Percentiles rank a stretch among this genome's conserved stretches.
Evolutionary conservation across 345 rosid genomes (phyloP).

Genomic region (Citropsis articulata): DNA sequence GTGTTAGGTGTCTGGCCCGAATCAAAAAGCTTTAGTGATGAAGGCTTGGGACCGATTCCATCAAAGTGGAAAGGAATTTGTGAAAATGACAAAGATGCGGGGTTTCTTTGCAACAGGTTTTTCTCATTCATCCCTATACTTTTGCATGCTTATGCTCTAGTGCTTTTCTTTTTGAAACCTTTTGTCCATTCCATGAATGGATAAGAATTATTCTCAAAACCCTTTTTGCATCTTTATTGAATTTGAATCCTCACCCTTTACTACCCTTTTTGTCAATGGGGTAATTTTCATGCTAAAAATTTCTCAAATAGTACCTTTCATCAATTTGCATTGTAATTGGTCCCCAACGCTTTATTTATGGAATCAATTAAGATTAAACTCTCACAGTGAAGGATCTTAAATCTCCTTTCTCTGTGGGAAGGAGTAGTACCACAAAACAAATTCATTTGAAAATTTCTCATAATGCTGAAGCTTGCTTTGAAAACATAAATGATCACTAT

Average conservation of each 20-base stretch:
- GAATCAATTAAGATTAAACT: neutral
- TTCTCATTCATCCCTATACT: neutral
- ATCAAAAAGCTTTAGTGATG: conserved; percentile 79
- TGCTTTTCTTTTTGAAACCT: neutral
- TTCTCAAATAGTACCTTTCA: neutral
- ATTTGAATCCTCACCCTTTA: neutral
- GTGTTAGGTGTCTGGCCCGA: conserved; percentile 88
- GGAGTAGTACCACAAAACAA: neutral
- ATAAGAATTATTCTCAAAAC: neutral
- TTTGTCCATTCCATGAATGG: neutral
- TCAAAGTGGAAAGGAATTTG: conserved; percentile 83
- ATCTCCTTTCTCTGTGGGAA: neutral
- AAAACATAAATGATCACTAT: neutral
- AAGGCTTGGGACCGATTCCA: conserved; percentile 81
- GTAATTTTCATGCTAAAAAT: neutral
- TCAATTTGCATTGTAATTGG: neutral
- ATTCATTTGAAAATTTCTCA: neutral
- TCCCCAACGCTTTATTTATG: neutral
- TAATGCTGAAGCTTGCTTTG: neutral
- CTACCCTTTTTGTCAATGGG: neutral
- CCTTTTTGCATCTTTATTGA: neutral
- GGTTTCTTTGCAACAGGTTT: conserved; percentile 77
- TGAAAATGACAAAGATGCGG: conserved; percentile 47
- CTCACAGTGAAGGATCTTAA: neutral
- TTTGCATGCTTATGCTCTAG: neutral